Conservation (phyloP, 495 filamentous ascomycete genomes). For the Hypoxylon lienhwacheense region DNA sequence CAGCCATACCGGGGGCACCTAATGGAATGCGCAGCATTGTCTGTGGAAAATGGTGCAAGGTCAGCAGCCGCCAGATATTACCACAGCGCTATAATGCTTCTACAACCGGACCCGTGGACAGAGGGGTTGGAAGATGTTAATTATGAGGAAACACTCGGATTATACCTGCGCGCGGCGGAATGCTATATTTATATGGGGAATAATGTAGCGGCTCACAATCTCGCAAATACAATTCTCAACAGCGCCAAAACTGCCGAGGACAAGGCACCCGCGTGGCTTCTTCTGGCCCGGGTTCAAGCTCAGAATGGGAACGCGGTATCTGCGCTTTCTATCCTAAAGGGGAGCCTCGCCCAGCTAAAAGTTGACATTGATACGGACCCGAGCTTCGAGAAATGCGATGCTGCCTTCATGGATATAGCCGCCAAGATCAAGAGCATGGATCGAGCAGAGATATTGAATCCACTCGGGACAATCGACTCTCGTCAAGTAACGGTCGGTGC, state of each 20-base stretch:
- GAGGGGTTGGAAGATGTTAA: conserved; percentile 69
- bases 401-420: conserved; percentile 63
- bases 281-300: conserved; percentile 75
- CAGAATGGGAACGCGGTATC: conserved; percentile 67
- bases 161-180: conserved; percentile 77
- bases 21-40: conserved; percentile 72
- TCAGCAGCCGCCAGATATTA: conserved; percentile 79
- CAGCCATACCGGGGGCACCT: conserved; percentile 70
- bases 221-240: conserved; percentile 65
- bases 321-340: conserved; percentile 68
- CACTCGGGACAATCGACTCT: conserved; percentile 55
- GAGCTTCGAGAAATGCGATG: conserved; percentile 74
- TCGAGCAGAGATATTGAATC: conserved; percentile 55
- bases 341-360: conserved; percentile 67
- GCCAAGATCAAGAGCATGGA: conserved; percentile 61
- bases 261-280: conserved; percentile 75
- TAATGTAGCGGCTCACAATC: conserved; percentile 60
- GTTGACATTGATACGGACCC: conserved; percentile 65
- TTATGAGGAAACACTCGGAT: conserved; percentile 79
- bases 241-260: conserved; percentile 69
- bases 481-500: conserved; percentile 67
- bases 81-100: conserved; percentile 69
- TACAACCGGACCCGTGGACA: conserved; percentile 78
- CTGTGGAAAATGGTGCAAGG: conserved; percentile 76
- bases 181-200: conserved; percentile 75